Percentiles rank a stretch among this genome's conserved stretches.
These are phyloP conservation scores for Singerocomus inundabilis DNA, from an alignment of 1,284 basidiomycete genomes.

Conservation along the genomic window DNA sequence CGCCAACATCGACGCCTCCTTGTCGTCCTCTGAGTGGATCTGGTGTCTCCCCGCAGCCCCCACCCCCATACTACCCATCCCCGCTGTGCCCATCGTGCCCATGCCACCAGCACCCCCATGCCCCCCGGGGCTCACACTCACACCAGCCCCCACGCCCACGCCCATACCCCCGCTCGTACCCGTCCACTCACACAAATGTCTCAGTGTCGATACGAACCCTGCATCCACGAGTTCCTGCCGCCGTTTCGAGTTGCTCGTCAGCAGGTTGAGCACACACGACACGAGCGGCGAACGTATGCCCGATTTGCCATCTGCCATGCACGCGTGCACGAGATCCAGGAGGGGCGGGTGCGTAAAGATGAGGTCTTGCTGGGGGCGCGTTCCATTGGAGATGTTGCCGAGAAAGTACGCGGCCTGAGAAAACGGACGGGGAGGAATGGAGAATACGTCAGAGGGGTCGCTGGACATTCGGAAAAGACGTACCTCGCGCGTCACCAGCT, in stretches of 20 bases:
- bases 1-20: constrained; percentile 55
- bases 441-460: background rate
- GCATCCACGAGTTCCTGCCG: constrained; percentile 41
- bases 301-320: constrained; percentile 54
- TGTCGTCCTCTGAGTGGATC: constrained; percentile 45
- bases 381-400: constrained; percentile 65
- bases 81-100: constrained; percentile 13
- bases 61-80: constrained; percentile 25
- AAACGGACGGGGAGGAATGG: background rate
- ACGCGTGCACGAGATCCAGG: constrained; percentile 50
- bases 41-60: constrained; percentile 17
- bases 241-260: constrained; percentile 36
- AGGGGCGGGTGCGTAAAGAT: constrained; percentile 52
- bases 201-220: constrained; percentile 44
- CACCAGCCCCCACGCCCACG: constrained; percentile 14
- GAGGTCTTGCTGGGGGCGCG: constrained; percentile 42
- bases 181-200: constrained; percentile 53
- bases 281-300: constrained; percentile 62
- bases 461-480: background rate
- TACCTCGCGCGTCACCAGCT: constrained; percentile 55
- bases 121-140: constrained; percentile 35
- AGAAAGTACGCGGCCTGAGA: constrained; percentile 54
- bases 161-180: constrained; percentile 17
- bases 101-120: constrained; percentile 24
- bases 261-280: constrained; percentile 53